These are phyloP conservation scores for Aspergillus floridensis DNA, from an alignment of 2,329 filamentous ascomycete species.

Conservation along the genomic window DNA sequence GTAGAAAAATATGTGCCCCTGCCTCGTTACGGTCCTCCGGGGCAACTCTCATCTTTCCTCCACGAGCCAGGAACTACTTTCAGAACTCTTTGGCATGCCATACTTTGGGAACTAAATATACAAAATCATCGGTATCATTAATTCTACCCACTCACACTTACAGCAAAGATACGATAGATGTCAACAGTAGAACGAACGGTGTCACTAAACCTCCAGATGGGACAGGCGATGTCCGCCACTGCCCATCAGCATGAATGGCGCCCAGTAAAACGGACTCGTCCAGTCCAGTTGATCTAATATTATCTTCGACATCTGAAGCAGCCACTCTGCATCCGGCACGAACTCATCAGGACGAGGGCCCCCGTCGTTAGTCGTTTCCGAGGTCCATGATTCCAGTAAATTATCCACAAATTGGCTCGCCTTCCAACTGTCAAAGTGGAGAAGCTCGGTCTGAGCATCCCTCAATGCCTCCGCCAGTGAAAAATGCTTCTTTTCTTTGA, in stretches of 20 bases:
- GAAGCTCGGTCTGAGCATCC: constrained; percentile 20
- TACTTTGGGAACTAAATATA: no score
- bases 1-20: no score
- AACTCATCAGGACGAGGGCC: constrained; percentile 15
- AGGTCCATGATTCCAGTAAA: constrained; percentile 14
- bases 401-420: constrained; percentile 18
- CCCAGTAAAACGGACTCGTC: constrained; percentile 27
- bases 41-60: no score
- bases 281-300: constrained; percentile 23
- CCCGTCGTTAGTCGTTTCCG: neutral
- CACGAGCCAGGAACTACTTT: no score
- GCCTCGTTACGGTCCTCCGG: no score
- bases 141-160: no score
- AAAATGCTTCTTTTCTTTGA: constrained; percentile 13
- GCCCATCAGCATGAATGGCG: constrained; percentile 23
- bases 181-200: neutral
- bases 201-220: neutral
- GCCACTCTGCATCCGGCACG: constrained; percentile 21
- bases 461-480: constrained; percentile 17
- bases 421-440: constrained; percentile 18
- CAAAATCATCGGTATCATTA: no score
- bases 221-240: constrained; percentile 21
- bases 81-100: no score
- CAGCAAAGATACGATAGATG: no score
- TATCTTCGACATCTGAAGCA: constrained; percentile 21